Conservation (phyloP, 2,329 filamentous ascomycete species). For the Stagonosporopsis chrysanthemi region DNA sequence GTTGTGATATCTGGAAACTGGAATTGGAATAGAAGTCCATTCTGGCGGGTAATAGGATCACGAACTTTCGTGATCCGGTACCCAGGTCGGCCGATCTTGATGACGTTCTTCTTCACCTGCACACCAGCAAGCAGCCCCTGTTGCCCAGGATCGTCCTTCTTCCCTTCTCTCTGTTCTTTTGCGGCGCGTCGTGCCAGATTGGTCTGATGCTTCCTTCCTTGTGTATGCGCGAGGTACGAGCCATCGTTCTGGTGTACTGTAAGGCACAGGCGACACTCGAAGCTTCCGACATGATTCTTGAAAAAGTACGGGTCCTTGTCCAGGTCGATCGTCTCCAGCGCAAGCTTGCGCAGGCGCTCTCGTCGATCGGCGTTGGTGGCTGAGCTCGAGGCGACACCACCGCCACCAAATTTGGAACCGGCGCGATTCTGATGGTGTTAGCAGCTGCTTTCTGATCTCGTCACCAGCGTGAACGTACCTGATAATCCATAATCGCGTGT, state of each 20-base stretch:
- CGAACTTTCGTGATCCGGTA: slow-evolving; percentile 98
- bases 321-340: slow-evolving; percentile 97
- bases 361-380: slow-evolving; percentile 96
- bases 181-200: slow-evolving; percentile 95
- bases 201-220: slow-evolving; percentile 98
- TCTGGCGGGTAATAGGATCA: slow-evolving; percentile 86
- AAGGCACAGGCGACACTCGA: slow-evolving; percentile 95
- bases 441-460: slow-evolving; percentile 17
- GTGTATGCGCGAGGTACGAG: slow-evolving; percentile 97
- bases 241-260: slow-evolving; percentile 99
- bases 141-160: slow-evolving; percentile 72
- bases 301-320: slow-evolving; percentile 99
- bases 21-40: slow-evolving; percentile 92
- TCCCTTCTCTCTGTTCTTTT: slow-evolving; percentile 91
- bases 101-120: slow-evolving; percentile 76
- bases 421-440: slow-evolving; percentile 75
- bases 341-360: slow-evolving; percentile 96
- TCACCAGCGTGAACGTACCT: slow-evolving; percentile 45
- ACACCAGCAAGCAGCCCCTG: slow-evolving; percentile 75
- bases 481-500: slow-evolving; percentile 57
- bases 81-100: slow-evolving; percentile 95
- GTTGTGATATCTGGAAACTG: slow-evolving; percentile 90
- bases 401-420: slow-evolving; percentile 97
- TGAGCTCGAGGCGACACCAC: slow-evolving; percentile 91
- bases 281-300: slow-evolving; percentile 98